Evolutionary conservation across 164 flowering plant genomes (phyloP).

Genomic region (Cinnamomum micranthum): DNA sequence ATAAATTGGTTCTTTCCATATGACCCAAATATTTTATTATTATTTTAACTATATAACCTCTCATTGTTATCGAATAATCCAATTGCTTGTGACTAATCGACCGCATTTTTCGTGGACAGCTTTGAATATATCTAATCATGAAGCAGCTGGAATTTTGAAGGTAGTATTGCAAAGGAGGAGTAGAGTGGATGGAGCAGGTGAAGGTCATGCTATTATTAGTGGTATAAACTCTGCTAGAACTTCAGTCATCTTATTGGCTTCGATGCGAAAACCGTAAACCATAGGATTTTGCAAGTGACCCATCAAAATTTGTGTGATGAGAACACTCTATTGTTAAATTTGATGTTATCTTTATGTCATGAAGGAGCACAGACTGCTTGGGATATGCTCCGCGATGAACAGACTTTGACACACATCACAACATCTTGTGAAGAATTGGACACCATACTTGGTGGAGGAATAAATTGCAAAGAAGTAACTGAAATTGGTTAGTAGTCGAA

Average conservation of each 20-base stretch:
- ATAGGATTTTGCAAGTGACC: too few species aligned
- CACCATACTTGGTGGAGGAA: conserved; percentile 85
- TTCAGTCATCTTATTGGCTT: background rate
- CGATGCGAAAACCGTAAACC: too few species aligned
- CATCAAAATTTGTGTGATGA: too few species aligned
- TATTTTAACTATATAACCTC: too few species aligned
- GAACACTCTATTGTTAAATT: too few species aligned
- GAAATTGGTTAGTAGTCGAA: conserved; percentile 68
- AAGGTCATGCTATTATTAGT: conserved; percentile 30
- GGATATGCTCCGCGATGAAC: conserved; percentile 84
- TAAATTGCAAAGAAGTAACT: conserved; percentile 82
- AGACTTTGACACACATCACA: conserved; percentile 46
- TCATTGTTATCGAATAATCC: too few species aligned
- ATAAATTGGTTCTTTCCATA: too few species aligned
- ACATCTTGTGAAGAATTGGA: conserved; percentile 83
- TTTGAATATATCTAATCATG: conserved; percentile 44
- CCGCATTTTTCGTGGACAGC: conserved; percentile 26
- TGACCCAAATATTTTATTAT: too few species aligned
- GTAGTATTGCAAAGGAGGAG: conserved; percentile 31
- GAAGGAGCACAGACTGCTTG: conserved; percentile 88
- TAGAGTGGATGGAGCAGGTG: conserved; percentile 23
- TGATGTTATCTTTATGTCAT: conserved; percentile 2
- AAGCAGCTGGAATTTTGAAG: conserved; percentile 56
- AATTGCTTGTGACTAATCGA: too few species aligned
- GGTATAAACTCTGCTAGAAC: conserved; percentile 32